Evolutionary conservation across 805 yeast genomes (phyloP), one percentile per base, ranked within the genome.

Genomic region (Monosporozyma yasuniensis): DNA sequence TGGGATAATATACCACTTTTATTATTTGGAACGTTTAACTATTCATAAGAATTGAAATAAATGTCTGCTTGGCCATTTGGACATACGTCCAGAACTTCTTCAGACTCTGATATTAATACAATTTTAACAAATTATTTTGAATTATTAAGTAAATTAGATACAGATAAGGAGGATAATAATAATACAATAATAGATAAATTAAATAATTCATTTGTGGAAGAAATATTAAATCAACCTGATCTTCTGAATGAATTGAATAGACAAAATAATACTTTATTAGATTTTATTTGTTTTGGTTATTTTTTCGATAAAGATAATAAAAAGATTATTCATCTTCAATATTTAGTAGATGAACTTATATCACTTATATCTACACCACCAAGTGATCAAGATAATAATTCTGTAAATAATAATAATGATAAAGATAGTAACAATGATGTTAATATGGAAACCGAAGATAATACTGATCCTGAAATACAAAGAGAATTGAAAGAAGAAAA

Each of bases 1-100:
- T n/a, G n/a, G n/a, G n/a, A n/a, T n/a, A n/a, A n/a, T n/a, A n/a
- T n/a, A n/a, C n/a, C n/a, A n/a, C n/a, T n/a, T n/a, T n/a, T n/a
- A n/a, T n/a, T n/a, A n/a, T n/a, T n/a, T n/a, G n/a, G n/a, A n/a
- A n/a, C n/a, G n/a, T n/a, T n/a, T n/a, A n/a, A n/a, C n/a, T n/a
- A n/a, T n/a, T n/a, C n/a, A n/a, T n/a, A n/a, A n/a, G n/a, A n/a
- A n/a, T n/a, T n/a, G n/a, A n/a, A n/a, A n/a, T n/a, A n/a, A n/a
- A 72, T 72, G 76, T 71, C 76, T 18, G 67, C 68, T 55, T 72
- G 76, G 76, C 74, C 74, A 19, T 71, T 72, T 59, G 74, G 72
- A 60, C 71, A 68, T 5, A 22, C 42, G 4, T 39, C 42, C 10
- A 39, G 14, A 21, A 4, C 39, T 61, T 58, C 37, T 57, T 9